Conservation (phyloP, 2,329 filamentous ascomycete genomes). For the Aspergillus pseudoglaucus region DNA sequence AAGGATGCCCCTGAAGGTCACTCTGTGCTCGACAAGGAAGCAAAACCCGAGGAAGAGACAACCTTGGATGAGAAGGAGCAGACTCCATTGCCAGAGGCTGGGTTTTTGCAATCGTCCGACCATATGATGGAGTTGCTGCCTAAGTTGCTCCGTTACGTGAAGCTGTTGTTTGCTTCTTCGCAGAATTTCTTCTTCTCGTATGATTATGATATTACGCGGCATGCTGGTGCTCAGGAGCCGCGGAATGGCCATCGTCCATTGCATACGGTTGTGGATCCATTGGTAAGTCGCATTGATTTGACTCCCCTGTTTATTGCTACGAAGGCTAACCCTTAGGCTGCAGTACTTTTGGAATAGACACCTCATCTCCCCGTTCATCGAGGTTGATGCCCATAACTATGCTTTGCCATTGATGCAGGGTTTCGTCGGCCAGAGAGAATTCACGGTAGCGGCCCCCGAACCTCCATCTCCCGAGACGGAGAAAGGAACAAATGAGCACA, state of each 20-base stretch:
- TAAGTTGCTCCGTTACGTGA: constrained; percentile 75
- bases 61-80: not conserved
- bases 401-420: constrained; percentile 84
- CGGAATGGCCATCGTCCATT: constrained; percentile 52
- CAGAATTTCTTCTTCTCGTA: constrained; percentile 93
- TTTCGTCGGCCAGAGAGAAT: constrained; percentile 80
- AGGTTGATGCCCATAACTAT: constrained; percentile 63
- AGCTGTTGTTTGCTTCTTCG: constrained; percentile 70
- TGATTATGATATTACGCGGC: constrained; percentile 82
- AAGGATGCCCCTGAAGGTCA: not conserved
- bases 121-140: constrained; percentile 60
- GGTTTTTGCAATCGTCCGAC: constrained; percentile 11
- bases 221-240: constrained; percentile 39
- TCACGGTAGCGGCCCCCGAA: constrained; percentile 56
- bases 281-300: constrained; percentile 36
- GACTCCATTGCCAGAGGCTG: not conserved
- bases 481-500: constrained; percentile 10
- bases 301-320: not conserved
- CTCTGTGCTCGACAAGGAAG: constrained; percentile 2
- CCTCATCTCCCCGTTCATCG: constrained; percentile 66
- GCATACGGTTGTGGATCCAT: constrained; percentile 64
- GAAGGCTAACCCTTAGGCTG: not conserved
- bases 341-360: constrained; percentile 87
- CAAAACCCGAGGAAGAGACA: not conserved
- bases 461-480: constrained; percentile 7